These are phyloP conservation scores for Scheffersomyces ergatensis DNA, from an alignment of 805 yeast species.

Conservation along the genomic window DNA sequence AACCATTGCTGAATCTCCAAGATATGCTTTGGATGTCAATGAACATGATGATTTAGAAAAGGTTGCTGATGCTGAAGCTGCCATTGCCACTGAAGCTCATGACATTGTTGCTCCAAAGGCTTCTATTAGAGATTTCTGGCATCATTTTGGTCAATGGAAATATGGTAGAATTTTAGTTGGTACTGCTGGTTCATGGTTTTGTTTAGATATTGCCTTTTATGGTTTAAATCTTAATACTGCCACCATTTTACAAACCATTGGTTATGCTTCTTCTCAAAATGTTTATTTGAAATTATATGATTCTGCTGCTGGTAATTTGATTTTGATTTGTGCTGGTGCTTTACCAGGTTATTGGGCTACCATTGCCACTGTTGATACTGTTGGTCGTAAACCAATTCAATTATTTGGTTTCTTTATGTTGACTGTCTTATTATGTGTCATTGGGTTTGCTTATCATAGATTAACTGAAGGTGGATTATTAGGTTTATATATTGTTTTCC, in stretches of 20 bases:
- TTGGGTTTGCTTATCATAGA: conserved; percentile 83
- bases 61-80: conserved; percentile 50
- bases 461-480: conserved; percentile 69
- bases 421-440: conserved; percentile 70
- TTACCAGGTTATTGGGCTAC: conserved; percentile 92
- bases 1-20: conserved; percentile 93
- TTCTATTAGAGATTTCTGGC: conserved; percentile 66
- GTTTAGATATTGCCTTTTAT: conserved; percentile 86
- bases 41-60: conserved; percentile 55
- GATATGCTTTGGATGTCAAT: conserved; percentile 78
- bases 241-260: conserved; percentile 75
- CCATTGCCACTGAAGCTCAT: conserved; percentile 34
- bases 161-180: conserved; percentile 81
- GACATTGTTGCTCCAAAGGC: conserved; percentile 71
- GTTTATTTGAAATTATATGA: conserved; percentile 71
- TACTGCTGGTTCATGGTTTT: conserved; percentile 90
- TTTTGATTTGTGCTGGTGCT: conserved; percentile 91
- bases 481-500: conserved; percentile 75
- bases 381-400: conserved; percentile 88
- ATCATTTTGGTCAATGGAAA: conserved; percentile 83
- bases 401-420: conserved; percentile 69
- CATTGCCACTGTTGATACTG: conserved; percentile 72
- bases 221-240: conserved; percentile 87
- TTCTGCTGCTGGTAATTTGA: conserved; percentile 88
- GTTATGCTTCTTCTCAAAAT: conserved; percentile 71